These are phyloP conservation scores for Glomus cerebriforme DNA, from an alignment of 192 early-diverging fungal species.

Conservation along the genomic window DNA sequence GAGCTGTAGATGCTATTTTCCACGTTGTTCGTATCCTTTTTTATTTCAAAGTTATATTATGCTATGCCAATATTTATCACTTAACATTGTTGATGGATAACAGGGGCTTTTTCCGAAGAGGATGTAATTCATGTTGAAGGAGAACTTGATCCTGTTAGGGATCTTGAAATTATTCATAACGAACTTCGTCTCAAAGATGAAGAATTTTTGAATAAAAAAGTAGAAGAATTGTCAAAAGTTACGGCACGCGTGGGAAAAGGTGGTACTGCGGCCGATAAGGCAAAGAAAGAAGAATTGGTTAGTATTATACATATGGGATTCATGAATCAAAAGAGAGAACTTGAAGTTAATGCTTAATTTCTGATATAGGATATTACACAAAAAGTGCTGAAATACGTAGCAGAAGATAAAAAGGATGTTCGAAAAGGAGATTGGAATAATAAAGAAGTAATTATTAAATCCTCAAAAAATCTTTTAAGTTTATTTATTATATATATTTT, in stretches of 20 bases:
- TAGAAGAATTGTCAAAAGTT: constrained; percentile 67
- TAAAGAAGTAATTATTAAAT: constrained; percentile 68
- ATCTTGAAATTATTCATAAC: constrained; percentile 93
- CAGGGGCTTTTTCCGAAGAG: constrained; percentile 80
- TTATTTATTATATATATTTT: neutral
- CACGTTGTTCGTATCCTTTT: constrained; percentile 68
- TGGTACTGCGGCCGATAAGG: constrained; percentile 81
- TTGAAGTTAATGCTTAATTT: neutral
- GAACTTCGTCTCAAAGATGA: constrained; percentile 94
- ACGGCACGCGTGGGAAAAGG: constrained; percentile 76
- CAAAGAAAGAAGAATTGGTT: constrained; percentile 85
- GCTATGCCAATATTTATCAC: neutral
- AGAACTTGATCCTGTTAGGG: constrained; percentile 86
- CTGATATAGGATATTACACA: constrained; percentile 48
- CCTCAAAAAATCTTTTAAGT: neutral
- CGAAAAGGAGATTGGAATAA: constrained; percentile 88
- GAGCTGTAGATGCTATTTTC: constrained; percentile 82
- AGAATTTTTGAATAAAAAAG: constrained; percentile 77
- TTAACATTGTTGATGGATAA: neutral
- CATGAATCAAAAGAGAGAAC: too few relatives aligned
- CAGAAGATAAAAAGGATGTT: constrained; percentile 80
- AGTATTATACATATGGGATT: neutral
- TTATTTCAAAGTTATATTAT: neutral
- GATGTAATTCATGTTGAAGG: constrained; percentile 94
- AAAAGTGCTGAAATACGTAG: constrained; percentile 80